Evolutionary conservation across 345 rosid species (phyloP).

Genomic region (Melaleuca alternifolia): DNA sequence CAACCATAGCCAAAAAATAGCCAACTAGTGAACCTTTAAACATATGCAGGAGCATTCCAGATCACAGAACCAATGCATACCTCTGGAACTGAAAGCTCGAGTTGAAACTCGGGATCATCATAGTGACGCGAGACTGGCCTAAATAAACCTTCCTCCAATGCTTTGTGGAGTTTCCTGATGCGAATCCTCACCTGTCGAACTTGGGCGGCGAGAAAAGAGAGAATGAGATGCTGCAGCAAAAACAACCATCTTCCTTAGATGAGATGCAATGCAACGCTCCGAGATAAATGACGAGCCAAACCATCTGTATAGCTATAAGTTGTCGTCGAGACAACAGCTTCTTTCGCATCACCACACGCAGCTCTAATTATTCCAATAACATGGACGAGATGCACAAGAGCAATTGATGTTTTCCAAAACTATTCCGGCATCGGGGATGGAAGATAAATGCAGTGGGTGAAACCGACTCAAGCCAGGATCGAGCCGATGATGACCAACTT

Average conservation of each 20-base stretch:
- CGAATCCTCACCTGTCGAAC: background rate
- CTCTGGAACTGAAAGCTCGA: slow-evolving; percentile 80
- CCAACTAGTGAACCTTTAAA: background rate
- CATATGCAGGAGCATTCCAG: background rate
- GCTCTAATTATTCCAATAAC: background rate
- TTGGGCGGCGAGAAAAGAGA: background rate
- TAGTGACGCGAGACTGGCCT: slow-evolving; percentile 76
- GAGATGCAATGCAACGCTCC: background rate
- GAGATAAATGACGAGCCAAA: background rate
- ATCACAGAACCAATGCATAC: slow-evolving; percentile 15
- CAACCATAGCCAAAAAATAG: background rate
- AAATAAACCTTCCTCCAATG: slow-evolving; percentile 44
- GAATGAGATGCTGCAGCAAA: background rate
- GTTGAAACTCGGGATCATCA: background rate
- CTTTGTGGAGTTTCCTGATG: slow-evolving; percentile 28
- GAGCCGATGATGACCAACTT: background rate
- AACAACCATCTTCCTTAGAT: background rate
- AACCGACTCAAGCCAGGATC: background rate
- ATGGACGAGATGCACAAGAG: background rate
- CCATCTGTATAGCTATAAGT: background rate
- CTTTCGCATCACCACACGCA: background rate
- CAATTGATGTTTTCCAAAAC: background rate
- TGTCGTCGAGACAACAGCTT: background rate
- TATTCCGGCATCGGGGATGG: background rate
- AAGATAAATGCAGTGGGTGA: background rate